Base-by-base conservation (phyloP, 2,329 filamentous ascomycete species). In the Fusarium luffae region DNA sequence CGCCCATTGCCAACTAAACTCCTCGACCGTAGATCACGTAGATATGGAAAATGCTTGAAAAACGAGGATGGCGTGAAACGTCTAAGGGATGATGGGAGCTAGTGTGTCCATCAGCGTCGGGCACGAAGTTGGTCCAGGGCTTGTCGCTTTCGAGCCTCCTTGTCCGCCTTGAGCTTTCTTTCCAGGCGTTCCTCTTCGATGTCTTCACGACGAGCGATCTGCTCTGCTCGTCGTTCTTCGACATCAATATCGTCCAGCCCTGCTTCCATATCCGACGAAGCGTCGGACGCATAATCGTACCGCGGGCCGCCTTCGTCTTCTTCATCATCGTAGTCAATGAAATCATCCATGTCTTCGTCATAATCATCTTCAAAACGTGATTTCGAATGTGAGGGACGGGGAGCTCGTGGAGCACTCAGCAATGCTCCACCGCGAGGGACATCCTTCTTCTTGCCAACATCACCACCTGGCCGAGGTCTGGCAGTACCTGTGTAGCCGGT, bases 241-340 rank as follows among this genome's bases (percentile, higher is more conserved):
- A 85, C 82, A 65, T 93, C 91, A 54, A 94, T 87, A 71, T 94
- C 92, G 64, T 90, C 90, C 40, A 91, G 77, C 34, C 91, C 91
- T 4, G 91, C 92, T 77, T 94, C 92, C 90, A 94, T 94, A 73
- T 93, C 92, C 8, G 90, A 93, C 7, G 90, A 92, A 8, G 77
- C 88, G 57, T 91, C 91, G 1, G 88, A 90, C 4, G 83, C 85
- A 68, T 92, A 90, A 49, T 83, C 84, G 65, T 86, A 85, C 8
- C 80, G 79, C 32, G 79, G 81, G 10, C 80, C 78, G 14, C 69
- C 77, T 4, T 77, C 79, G 1, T 85, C 83, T 7, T 87, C 86
- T 0, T 88, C 87, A 14, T 88, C 86, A 44, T 89, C 86, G 62
- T 88, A 88, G 43, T 88, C 87, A 76, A 89, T 87, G 68, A 89